Evolutionary conservation across 2,329 filamentous ascomycete genomes (phyloP), one percentile per base, ranked within the genome.

Genomic region (Lecanicillium sp.): DNA sequence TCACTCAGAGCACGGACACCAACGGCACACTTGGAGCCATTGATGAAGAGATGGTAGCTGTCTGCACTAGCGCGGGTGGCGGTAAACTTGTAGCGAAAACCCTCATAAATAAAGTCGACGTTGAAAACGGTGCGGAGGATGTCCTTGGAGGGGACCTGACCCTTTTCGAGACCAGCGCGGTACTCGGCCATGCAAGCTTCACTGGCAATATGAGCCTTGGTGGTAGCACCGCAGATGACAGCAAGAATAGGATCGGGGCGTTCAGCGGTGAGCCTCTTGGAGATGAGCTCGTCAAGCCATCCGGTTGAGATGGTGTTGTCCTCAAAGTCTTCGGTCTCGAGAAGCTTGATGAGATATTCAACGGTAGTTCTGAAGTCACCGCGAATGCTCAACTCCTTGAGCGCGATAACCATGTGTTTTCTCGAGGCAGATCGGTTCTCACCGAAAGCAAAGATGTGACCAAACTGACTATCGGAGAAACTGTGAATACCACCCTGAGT

Each of bases 291-390:
- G 59, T 98, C 92, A 32, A 98, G 76, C 92, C 92, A 98, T 53
- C 90, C 92, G 14, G 92, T 98, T 27, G 92, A 95, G 61, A 98
- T 98, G 49, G 92, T 98, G 72, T 98, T 98, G 45, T 94, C 89
- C 67, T 96, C 90, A 58, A 98, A 98, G 43, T 89, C 92, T 47
- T 94, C 90, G 1, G 94, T 98, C 68, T 98, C 92, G 33, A 98
- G 78, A 48, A 98, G 78, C 74, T 98, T 98, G 67, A 98, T 96
- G 48, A 98, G 78, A 61, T 98, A 98, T 63, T 98, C 92, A 40
- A 98, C 90, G 1, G 92, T 98, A 38, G 92, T 98, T 58, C 89
- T 78, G 77, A 98, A 98, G 63, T 98, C 92, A 75, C 92, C 92
- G 67, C 92, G 92, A 71, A 98, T 98, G 70, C 90, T 98, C 66